A percentile compares a stretch with the other conserved stretches of the same genome.
These are phyloP conservation scores for Ilyonectria mors-panacis DNA, from an alignment of 2,329 filamentous ascomycete genomes.

Conservation along the genomic window DNA sequence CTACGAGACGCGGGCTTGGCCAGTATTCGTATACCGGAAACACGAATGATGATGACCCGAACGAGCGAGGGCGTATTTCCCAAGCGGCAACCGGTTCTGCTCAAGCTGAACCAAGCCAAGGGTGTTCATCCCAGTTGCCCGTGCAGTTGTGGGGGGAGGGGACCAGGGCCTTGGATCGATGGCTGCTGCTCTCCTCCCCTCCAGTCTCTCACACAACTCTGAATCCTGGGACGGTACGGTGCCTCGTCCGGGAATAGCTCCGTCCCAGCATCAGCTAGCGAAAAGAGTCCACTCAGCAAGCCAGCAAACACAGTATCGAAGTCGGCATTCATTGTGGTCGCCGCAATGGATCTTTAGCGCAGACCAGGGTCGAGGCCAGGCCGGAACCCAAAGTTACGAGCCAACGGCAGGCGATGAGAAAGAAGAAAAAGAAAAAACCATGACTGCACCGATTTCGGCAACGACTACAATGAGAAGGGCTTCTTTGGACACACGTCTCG, in stretches of 20 bases:
- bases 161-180: slow-evolving; percentile 30
- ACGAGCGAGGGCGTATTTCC: slow-evolving; percentile 27
- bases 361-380: slow-evolving; percentile 13
- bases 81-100: slow-evolving; percentile 24
- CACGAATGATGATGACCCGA: slow-evolving; percentile 31
- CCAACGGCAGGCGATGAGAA: not conserved
- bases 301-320: slow-evolving; percentile 35
- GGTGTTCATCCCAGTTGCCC: slow-evolving; percentile 43
- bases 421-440: not conserved
- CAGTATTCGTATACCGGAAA: slow-evolving; percentile 34
- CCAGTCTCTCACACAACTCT: slow-evolving; percentile 18
- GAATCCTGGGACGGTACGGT: slow-evolving; percentile 34
- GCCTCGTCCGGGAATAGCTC: slow-evolving; percentile 34
- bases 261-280: slow-evolving; percentile 40
- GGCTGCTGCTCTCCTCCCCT: slow-evolving; percentile 25
- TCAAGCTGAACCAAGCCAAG: slow-evolving; percentile 33
- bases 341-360: slow-evolving; percentile 15
- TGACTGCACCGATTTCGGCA: not conserved
- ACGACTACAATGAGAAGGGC: slow-evolving; percentile 2
- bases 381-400: slow-evolving; percentile 6
- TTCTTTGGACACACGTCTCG: slow-evolving; percentile 3
- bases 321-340: slow-evolving; percentile 14
- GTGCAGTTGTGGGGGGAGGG: slow-evolving; percentile 36
- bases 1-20: slow-evolving; percentile 8
- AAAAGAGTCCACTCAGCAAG: slow-evolving; percentile 27